Percentiles rank a stretch among this genome's conserved stretches.
Evolutionary conservation across 2,329 filamentous ascomycete species (phyloP).

Genomic region (Pestalotiopsis sp.): DNA sequence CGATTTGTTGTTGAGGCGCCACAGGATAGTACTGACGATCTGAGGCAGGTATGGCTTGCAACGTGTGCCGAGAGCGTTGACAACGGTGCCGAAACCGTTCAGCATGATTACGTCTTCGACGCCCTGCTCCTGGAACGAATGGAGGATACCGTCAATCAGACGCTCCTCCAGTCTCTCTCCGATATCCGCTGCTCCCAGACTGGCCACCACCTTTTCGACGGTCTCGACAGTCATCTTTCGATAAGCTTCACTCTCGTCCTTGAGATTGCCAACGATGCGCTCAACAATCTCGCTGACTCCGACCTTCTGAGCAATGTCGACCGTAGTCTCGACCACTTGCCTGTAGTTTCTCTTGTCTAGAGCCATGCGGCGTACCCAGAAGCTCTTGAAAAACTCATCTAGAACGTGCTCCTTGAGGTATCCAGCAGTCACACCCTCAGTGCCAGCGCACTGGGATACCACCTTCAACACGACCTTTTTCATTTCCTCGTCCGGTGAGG

Average conservation of each 20-base stretch:
- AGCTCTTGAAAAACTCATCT: conserved; percentile 97
- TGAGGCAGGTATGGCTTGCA: conserved; percentile 97
- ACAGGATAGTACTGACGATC: conserved; percentile 95
- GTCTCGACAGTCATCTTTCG: conserved; percentile 99
- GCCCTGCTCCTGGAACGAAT: conserved; percentile 97
- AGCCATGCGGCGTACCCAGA: conserved; percentile 97
- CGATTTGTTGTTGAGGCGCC: conserved; percentile 96
- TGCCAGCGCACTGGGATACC: conserved; percentile 91
- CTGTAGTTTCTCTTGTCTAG: conserved; percentile 97
- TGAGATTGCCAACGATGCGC: conserved; percentile 90
- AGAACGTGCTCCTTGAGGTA: conserved; percentile 96
- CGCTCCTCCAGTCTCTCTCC: conserved; percentile 90
- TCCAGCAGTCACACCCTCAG: conserved; percentile 89
- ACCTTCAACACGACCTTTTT: conserved; percentile 99
- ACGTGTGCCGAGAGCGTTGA: conserved; percentile 89
- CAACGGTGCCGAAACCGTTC: conserved; percentile 96
- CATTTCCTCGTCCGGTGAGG: conserved; percentile 98
- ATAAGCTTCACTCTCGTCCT: conserved; percentile 97
- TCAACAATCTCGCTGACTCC: conserved; percentile 94
- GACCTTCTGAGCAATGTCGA: conserved; percentile 97
- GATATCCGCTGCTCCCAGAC: conserved; percentile 91
- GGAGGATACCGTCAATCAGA: conserved; percentile 91
- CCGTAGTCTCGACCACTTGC: conserved; percentile 96
- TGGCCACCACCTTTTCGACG: conserved; percentile 92
- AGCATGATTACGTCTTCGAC: conserved; percentile 95